phyloP scores from a whole-genome alignment of 768 basidiomycete species.

The Calvatia gigantea region DNA sequence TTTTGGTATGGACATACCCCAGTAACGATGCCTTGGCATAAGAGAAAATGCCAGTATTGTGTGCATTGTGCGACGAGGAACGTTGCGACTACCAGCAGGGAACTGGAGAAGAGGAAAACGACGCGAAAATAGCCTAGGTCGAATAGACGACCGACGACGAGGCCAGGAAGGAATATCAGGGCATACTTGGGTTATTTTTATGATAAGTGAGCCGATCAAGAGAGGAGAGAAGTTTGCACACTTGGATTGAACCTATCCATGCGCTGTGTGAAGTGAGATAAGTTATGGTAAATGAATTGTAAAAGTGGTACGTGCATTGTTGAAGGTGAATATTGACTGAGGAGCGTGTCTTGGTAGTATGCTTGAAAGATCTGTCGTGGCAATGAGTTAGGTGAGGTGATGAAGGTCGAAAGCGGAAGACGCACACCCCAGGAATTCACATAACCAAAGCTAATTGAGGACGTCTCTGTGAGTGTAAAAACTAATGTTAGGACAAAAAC shows the following conservation, averaged over 20 bases:
- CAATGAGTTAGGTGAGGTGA: not conserved
- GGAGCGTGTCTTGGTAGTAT: not conserved
- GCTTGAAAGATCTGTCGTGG: not conserved
- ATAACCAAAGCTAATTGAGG: not conserved
- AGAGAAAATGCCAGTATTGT: slow-evolving; percentile 61
- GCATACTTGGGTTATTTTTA: slow-evolving; percentile 47
- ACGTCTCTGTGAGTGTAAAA: not conserved
- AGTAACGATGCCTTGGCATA: slow-evolving; percentile 55
- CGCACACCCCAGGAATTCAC: not conserved
- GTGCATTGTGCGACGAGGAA: slow-evolving; percentile 58
- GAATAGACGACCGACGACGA: slow-evolving; percentile 48
- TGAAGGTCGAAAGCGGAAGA: not conserved
- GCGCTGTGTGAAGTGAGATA: not conserved
- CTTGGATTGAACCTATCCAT: not conserved
- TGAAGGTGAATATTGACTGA: not conserved
- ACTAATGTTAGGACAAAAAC: not conserved
- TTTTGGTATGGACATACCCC: too few species aligned
- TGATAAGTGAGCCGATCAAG: not conserved
- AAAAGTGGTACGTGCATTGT: slow-evolving; percentile 26
- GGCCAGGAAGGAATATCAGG: slow-evolving; percentile 55
- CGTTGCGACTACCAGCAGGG: slow-evolving; percentile 40
- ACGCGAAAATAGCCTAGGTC: slow-evolving; percentile 65
- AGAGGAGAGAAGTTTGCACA: too few species aligned
- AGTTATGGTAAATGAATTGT: not conserved
- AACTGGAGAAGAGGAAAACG: slow-evolving; percentile 28